A percentile compares a stretch with the other conserved stretches of the same genome.
phyloP scores from a whole-genome alignment of 108 stramenopile species.

The Cylindrotheca fusiformis region DNA sequence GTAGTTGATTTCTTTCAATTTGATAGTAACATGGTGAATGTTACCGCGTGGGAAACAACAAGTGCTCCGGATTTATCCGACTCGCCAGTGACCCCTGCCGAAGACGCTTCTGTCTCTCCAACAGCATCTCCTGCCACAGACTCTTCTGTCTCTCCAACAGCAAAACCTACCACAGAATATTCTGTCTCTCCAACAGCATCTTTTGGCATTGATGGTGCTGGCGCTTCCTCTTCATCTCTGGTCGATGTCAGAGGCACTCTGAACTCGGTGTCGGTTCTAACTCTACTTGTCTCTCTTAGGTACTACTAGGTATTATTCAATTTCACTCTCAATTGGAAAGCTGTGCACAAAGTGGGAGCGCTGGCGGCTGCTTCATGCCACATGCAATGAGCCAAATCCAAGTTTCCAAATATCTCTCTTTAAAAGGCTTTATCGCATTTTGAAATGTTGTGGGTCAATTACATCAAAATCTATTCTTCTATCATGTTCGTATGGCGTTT shows the following conservation, averaged over 20 bases:
- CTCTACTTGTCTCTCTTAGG: too few relatives aligned
- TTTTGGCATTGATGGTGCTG: too few relatives aligned
- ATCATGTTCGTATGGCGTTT: too few relatives aligned
- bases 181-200: background rate
- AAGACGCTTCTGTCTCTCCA: background rate
- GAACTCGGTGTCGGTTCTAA: too few relatives aligned
- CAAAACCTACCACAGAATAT: background rate
- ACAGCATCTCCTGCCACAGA: background rate
- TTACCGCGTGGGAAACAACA: background rate
- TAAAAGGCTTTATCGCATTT: too few relatives aligned
- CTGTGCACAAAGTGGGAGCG: too few relatives aligned
- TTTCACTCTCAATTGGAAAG: background rate
- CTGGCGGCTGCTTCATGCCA: background rate
- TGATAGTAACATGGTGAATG: conserved; percentile 15
- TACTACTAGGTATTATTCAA: conserved; percentile 1
- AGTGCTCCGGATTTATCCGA: too few relatives aligned
- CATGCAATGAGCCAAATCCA: background rate
- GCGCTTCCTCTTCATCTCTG: too few relatives aligned
- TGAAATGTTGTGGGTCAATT: too few relatives aligned
- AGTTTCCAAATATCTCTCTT: background rate
- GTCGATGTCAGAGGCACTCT: too few relatives aligned
- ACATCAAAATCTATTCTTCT: too few relatives aligned
- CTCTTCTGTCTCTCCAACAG: background rate
- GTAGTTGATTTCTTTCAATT: conserved; percentile 20
- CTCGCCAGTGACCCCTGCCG: too few relatives aligned